These are phyloP conservation scores for Gastroboletus turbinatus DNA, from an alignment of 1,284 basidiomycete species.

Conservation along the genomic window DNA sequence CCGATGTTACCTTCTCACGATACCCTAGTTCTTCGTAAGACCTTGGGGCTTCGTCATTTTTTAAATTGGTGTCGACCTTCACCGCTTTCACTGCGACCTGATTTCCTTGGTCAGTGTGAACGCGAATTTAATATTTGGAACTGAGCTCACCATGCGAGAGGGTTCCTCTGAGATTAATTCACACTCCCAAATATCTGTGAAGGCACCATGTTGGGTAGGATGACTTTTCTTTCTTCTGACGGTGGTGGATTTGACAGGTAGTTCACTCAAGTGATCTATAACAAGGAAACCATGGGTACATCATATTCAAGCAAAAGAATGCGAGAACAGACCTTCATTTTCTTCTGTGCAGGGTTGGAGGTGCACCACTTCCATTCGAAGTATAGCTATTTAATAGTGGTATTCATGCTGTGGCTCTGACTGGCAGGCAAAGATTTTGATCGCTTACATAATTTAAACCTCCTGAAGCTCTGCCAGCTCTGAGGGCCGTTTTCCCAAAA, in stretches of 20 bases:
- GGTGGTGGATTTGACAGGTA: slow-evolving; percentile 4
- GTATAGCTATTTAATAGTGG: too few species aligned
- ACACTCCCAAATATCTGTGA: slow-evolving; percentile 31
- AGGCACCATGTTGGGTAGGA: slow-evolving; percentile 14
- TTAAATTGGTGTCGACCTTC: background rate
- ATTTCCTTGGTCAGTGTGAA: background rate
- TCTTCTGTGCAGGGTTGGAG: slow-evolving; percentile 4
- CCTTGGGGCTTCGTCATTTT: background rate
- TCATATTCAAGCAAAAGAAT: background rate
- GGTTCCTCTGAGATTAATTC: slow-evolving; percentile 13
- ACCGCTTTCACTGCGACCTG: slow-evolving; percentile 30
- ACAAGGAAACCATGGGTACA: background rate
- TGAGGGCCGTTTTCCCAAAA: too few species aligned
- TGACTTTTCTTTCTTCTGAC: slow-evolving; percentile 16
- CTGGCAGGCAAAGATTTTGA: too few species aligned
- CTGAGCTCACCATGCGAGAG: slow-evolving; percentile 7
- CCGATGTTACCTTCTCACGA: slow-evolving; percentile 16
- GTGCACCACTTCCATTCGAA: slow-evolving; percentile 8
- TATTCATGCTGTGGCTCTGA: too few species aligned
- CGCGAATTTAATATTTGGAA: background rate
- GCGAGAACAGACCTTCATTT: slow-evolving; percentile 14
- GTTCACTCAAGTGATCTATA: slow-evolving; percentile 13
- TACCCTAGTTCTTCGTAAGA: too few species aligned
- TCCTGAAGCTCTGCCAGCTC: too few species aligned
- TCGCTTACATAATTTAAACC: too few species aligned